Evolutionary conservation across 129 eudicot species (phyloP).

Genomic region (Escallonia rubra): DNA sequence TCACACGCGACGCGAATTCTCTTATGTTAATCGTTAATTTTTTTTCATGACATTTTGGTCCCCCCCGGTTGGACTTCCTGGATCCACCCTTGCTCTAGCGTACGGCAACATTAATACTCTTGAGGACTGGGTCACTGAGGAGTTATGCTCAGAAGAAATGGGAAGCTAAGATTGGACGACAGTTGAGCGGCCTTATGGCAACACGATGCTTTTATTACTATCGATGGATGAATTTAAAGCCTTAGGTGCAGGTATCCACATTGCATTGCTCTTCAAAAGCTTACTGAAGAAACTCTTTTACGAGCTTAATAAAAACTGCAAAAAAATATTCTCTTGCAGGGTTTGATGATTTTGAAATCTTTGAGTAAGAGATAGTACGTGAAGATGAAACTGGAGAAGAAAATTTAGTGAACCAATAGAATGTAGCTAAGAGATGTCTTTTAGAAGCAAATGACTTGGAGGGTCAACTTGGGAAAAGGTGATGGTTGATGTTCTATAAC

Average conservation of each 20-base stretch:
- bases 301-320: neutral
- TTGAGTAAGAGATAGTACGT: slow-evolving; percentile 55
- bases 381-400: slow-evolving; percentile 51
- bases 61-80: too few relatives aligned
- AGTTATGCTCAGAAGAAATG: slow-evolving; percentile 44
- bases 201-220: slow-evolving; percentile 43
- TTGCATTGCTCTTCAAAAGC: neutral
- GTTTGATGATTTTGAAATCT: slow-evolving; percentile 77
- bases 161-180: slow-evolving; percentile 73
- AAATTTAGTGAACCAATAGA: slow-evolving; percentile 28
- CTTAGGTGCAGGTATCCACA: slow-evolving; percentile 61
- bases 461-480: slow-evolving; percentile 1
- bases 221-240: slow-evolving; percentile 70
- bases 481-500: neutral
- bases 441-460: slow-evolving; percentile 6
- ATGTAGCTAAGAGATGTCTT: slow-evolving; percentile 5
- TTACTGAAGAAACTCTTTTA: too few relatives aligned
- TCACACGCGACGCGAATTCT: too few relatives aligned
- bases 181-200: slow-evolving; percentile 69
- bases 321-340: slow-evolving; percentile 38
- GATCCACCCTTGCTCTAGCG: too few relatives aligned
- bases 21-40: too few relatives aligned
- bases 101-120: slow-evolving; percentile 37
- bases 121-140: slow-evolving; percentile 66
- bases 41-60: too few relatives aligned